Evolutionary conservation across 495 filamentous ascomycete genomes (phyloP).

Genomic region (Entonaema liquescens): DNA sequence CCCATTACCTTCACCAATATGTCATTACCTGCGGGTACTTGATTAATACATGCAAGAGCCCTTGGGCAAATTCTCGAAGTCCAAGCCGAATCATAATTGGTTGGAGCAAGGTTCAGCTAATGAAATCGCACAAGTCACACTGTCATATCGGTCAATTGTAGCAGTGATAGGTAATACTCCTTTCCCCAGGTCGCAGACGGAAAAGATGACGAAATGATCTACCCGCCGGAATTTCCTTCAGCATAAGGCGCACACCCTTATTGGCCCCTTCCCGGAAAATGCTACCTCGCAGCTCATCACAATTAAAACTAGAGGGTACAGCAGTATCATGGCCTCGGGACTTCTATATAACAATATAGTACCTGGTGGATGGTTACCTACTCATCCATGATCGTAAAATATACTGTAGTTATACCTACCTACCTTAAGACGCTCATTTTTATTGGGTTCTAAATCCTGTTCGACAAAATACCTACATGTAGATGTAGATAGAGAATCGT

Average conservation of each 20-base stretch:
- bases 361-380: neutral
- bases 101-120: neutral
- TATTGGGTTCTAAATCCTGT: neutral
- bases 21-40: neutral
- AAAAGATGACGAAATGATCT: slow-evolving; percentile 38
- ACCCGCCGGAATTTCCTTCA: slow-evolving; percentile 22
- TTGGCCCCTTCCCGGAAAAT: slow-evolving; percentile 18
- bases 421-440: neutral
- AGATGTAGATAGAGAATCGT: neutral
- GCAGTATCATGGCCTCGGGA: neutral
- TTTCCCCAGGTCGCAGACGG: neutral
- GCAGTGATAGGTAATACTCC: neutral
- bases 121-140: neutral
- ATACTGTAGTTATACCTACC: too few relatives aligned
- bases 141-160: neutral
- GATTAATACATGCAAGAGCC: neutral
- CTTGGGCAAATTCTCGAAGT: neutral
- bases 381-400: neutral
- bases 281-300: slow-evolving; percentile 25
- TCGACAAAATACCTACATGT: neutral
- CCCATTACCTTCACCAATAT: neutral
- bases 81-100: neutral
- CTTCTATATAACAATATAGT: neutral
- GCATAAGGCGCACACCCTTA: slow-evolving; percentile 12
- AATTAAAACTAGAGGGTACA: slow-evolving; percentile 23